A percentile compares a stretch with the other conserved stretches of the same genome.
Evolutionary conservation across 495 filamentous ascomycete genomes (phyloP).

Genomic region (Annulohypoxylon bovei): DNA sequence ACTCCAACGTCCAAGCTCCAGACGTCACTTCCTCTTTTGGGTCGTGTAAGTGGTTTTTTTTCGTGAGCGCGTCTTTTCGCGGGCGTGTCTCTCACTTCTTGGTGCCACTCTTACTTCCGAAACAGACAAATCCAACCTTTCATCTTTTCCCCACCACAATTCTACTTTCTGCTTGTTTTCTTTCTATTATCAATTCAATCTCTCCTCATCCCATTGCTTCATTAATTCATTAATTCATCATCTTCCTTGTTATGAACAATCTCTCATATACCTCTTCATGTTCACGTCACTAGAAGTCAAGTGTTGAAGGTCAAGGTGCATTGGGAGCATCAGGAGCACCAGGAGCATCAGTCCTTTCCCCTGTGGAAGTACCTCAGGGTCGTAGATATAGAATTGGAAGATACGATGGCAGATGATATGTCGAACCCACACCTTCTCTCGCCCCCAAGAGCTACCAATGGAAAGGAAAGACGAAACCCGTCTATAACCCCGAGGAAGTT

Average conservation of each 20-base stretch:
- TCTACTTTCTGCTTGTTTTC: not conserved
- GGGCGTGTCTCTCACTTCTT: constrained; percentile 36
- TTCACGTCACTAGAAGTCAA: not conserved
- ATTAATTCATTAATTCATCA: constrained; percentile 3
- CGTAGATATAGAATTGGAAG: constrained; percentile 14
- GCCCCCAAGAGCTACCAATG: constrained; percentile 47
- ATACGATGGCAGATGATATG: constrained; percentile 18
- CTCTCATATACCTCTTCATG: not conserved
- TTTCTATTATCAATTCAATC: constrained; percentile 12
- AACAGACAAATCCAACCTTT: not conserved
- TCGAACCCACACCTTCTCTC: constrained; percentile 46
- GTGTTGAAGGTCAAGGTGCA: constrained; percentile 6
- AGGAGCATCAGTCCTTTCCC: constrained; percentile 11
- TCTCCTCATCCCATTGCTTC: not conserved
- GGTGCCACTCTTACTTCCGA: constrained; percentile 21
- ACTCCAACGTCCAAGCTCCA: constrained; percentile 2
- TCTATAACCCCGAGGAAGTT: constrained; percentile 80
- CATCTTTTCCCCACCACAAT: constrained; percentile 11
- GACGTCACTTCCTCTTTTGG: constrained; percentile 37
- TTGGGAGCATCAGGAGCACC: constrained; percentile 2
- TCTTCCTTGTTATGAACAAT: constrained; percentile 1
- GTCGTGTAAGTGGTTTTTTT: constrained; percentile 43
- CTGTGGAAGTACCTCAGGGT: constrained; percentile 1
- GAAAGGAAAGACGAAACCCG: constrained; percentile 59
- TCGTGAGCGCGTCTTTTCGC: constrained; percentile 46